Conservation (phyloP, 306 rosid species). For the Pterocarpus santalinus region DNA sequence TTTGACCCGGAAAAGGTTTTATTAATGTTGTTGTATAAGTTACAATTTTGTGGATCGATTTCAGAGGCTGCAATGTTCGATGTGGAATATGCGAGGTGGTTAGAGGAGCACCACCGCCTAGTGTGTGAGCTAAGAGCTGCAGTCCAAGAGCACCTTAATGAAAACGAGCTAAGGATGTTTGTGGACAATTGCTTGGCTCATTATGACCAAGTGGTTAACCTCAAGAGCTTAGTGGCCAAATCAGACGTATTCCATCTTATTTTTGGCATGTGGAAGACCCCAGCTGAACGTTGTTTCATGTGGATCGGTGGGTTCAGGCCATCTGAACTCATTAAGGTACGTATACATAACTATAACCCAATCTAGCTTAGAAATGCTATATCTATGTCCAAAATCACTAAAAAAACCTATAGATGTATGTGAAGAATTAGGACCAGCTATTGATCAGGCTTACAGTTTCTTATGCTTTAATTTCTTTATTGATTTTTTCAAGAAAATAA, state of each 20-base stretch:
- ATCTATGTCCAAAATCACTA: slow-evolving; percentile 6
- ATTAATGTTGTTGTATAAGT: background rate
- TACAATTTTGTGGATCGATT: background rate
- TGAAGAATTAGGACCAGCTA: background rate
- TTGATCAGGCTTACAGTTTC: background rate
- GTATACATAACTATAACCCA: background rate
- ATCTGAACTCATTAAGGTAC: slow-evolving; percentile 93
- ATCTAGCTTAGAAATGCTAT: slow-evolving; percentile 9
- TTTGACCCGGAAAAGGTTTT: background rate
- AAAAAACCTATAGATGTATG: background rate
- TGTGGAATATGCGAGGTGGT: slow-evolving; percentile 85
- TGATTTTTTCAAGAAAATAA: background rate
- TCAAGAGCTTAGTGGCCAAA: slow-evolving; percentile 78
- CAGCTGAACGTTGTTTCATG: slow-evolving; percentile 94
- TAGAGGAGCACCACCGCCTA: slow-evolving; percentile 82
- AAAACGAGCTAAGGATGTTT: slow-evolving; percentile 78
- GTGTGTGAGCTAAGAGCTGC: slow-evolving; percentile 89
- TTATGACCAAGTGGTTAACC: slow-evolving; percentile 74
- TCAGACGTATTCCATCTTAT: slow-evolving; percentile 84
- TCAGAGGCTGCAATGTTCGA: slow-evolving; percentile 87
- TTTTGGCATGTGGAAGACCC: slow-evolving; percentile 94
- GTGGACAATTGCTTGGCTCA: slow-evolving; percentile 84
- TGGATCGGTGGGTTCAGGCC: slow-evolving; percentile 98
- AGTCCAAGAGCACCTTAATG: slow-evolving; percentile 80
- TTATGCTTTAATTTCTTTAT: background rate